These are phyloP conservation scores for Penicillium sp. DNA, from an alignment of 2,329 filamentous ascomycete genomes.

Conservation along the genomic window DNA sequence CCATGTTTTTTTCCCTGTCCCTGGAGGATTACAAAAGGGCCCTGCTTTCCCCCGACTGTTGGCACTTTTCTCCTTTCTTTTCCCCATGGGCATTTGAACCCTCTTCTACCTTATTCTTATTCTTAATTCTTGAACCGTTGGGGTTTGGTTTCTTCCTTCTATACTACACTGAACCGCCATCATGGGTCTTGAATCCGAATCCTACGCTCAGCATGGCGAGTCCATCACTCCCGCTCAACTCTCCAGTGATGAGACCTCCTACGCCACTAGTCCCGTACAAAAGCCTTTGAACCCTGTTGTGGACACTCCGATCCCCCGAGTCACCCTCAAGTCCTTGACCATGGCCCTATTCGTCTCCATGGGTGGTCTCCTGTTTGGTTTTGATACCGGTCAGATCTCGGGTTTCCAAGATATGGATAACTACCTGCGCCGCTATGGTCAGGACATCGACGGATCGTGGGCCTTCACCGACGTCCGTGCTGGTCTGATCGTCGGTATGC, in stretches of 20 bases:
- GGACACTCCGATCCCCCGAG: conserved; percentile 32
- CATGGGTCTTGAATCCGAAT: conserved; percentile 32
- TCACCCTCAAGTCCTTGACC: conserved; percentile 40
- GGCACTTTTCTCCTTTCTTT: conserved; percentile 6
- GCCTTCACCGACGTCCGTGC: conserved; percentile 43
- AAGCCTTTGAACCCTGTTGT: conserved; percentile 25
- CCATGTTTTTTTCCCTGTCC: conserved; percentile 2
- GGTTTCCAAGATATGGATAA: conserved; percentile 46
- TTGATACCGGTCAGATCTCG: conserved; percentile 49
- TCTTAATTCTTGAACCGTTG: not conserved
- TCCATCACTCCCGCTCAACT: conserved; percentile 29
- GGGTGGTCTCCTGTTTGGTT: conserved; percentile 49
- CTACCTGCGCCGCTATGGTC: conserved; percentile 43
- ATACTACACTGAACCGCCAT: conserved; percentile 5
- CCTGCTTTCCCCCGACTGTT: conserved; percentile 5
- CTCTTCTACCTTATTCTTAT: conserved; percentile 1
- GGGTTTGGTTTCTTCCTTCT: not conserved
- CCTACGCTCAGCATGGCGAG: conserved; percentile 28
- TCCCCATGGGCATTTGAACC: conserved; percentile 17
- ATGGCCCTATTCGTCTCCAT: conserved; percentile 50
- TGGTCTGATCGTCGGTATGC: conserved; percentile 44
- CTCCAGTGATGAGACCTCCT: conserved; percentile 27
- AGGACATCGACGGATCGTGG: conserved; percentile 33
- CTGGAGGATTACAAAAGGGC: conserved; percentile 21
- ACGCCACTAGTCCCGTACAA: conserved; percentile 14